These are phyloP conservation scores for Neurospora sp. DNA, from an alignment of 495 filamentous ascomycete species.

Conservation along the genomic window DNA sequence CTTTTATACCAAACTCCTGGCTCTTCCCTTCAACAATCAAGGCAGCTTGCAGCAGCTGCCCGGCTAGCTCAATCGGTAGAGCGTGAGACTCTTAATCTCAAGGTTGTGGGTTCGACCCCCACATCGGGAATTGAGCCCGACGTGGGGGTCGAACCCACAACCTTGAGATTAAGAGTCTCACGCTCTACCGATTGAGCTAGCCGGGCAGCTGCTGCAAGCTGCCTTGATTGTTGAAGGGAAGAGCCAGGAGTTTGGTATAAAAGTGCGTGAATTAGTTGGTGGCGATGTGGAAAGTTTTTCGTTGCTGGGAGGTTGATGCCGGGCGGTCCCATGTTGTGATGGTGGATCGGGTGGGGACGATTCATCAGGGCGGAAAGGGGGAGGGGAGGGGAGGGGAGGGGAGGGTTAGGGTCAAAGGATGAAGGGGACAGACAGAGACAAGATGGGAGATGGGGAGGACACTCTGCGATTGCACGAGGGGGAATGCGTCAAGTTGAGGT, in stretches of 20 bases:
- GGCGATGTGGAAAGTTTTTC: not conserved
- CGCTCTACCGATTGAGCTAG: constrained; percentile 69
- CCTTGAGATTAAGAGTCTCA: constrained; percentile 69
- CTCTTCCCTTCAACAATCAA: not conserved
- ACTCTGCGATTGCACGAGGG: not conserved
- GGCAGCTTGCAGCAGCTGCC: not conserved
- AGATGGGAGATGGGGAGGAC: not conserved
- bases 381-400: not conserved
- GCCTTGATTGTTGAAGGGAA: not conserved
- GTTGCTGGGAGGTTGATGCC: not conserved
- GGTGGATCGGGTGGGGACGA: not conserved
- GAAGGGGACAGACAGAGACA: not conserved
- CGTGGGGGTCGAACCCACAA: not conserved
- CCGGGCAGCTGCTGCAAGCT: constrained; percentile 10
- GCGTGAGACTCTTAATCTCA: constrained; percentile 69
- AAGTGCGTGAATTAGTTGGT: not conserved
- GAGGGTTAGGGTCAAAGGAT: not conserved
- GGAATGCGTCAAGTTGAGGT: not conserved
- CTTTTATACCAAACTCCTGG: too few relatives aligned
- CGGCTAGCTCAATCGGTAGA: constrained; percentile 65
- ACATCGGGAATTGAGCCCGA: not conserved
- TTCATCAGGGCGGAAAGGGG: not conserved
- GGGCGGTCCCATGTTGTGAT: not conserved
- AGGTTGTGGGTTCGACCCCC: constrained; percentile 22
- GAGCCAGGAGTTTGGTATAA: accelerated